Base-by-base conservation (phyloP, 352 stramenopile genomes). In the Phytophthora boehmeriae region DNA sequence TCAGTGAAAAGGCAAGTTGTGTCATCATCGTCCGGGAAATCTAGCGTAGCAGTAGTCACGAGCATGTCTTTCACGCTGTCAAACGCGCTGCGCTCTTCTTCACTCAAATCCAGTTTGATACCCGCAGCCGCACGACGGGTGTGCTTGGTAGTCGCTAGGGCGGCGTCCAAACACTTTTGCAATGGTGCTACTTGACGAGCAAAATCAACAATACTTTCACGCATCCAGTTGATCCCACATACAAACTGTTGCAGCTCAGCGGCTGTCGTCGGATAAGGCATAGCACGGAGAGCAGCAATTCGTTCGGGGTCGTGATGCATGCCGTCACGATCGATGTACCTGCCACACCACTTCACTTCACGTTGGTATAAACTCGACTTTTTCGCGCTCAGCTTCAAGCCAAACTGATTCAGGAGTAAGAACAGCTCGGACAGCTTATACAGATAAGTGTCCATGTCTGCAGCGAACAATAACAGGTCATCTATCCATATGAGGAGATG, bases 271-370 rank as follows among this genome's bases (percentile, higher is more conserved):
- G 43, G 23, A 13, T 49, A 49, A 27, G 43, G 43, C 16, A 49
- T 14, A 9, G 43, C 23, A 14, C 43, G 43, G 8, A 49, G 43
- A 2, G 43, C 20, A 23, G 17, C 43, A 1, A 49, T 49, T 8
- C 43, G 43, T 10, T 36, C 23, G 3, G 43, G 22, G 16, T 49
- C 43, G 2, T 49, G 43, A 20, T 23, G 43, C 23, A 49, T 23
- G 5, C 43, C 43, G 9, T 49, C 22, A 5, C 17, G 2, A 23
- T 49, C 27, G 43, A 49, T 49, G 8, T 42, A n/a, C 14, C 20
- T 20, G 2, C 65, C 55, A 14, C 63, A 67, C 63, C 47, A n/a
- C n/a, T n/a, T n/a, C n/a, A 66, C 27, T 58, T 66, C 19, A 66
- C 50, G 2, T 38, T 50, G 30, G 46, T 54, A 78, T 6, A 73